phyloP scores from a whole-genome alignment of 345 rosid genomes.

The Gossypium turneri region DNA sequence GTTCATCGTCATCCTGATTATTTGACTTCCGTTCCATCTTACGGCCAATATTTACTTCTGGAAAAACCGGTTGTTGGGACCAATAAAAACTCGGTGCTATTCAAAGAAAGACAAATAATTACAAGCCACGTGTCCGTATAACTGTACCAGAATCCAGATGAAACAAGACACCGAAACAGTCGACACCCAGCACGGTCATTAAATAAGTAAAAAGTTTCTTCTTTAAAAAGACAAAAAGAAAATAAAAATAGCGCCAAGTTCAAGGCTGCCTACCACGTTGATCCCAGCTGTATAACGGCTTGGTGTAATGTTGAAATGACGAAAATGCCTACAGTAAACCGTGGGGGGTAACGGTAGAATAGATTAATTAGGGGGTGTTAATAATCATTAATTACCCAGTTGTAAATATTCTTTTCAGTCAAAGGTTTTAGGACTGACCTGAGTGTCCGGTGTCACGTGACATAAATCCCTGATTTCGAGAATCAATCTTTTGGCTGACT shows the following conservation, averaged over 20 bases:
- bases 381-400: neutral
- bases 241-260: slow-evolving; percentile 19
- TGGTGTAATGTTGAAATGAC: slow-evolving; percentile 11
- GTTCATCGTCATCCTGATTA: neutral
- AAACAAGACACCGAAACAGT: neutral
- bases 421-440: slow-evolving; percentile 29
- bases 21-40: neutral
- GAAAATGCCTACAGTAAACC: neutral
- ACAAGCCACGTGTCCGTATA: neutral
- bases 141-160: neutral
- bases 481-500: slow-evolving; percentile 23
- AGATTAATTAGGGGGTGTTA: slow-evolving; percentile 2
- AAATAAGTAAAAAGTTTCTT: neutral
- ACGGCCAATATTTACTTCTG: neutral
- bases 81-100: neutral
- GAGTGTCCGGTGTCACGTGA: slow-evolving; percentile 41
- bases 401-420: slow-evolving; percentile 25
- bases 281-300: slow-evolving; percentile 22
- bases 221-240: neutral
- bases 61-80: neutral
- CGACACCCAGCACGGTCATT: neutral
- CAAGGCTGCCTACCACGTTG: slow-evolving; percentile 36
- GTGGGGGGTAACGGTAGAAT: neutral
- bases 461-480: neutral
- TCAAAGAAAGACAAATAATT: neutral